Conservation (phyloP, 2,329 filamentous ascomycete species). For the Plectosphaerella cucumerina region DNA sequence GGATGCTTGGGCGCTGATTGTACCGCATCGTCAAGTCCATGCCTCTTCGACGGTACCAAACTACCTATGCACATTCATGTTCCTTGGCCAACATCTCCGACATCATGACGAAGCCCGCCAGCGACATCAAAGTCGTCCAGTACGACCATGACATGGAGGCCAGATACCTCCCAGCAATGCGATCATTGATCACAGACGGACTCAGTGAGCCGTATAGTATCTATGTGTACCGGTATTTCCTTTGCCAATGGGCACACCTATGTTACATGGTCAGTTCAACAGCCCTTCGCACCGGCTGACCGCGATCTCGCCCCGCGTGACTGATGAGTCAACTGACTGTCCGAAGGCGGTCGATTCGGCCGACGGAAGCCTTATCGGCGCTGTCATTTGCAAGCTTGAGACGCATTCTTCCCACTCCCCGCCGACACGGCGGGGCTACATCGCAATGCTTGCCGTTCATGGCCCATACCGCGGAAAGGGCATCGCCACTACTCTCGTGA, state of each 20-base stretch:
- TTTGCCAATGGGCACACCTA: constrained; percentile 97
- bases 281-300: not conserved
- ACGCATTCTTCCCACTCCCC: constrained; percentile 78
- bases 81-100: too few species aligned
- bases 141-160: constrained; percentile 59
- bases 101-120: not conserved
- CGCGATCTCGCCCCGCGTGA: not conserved
- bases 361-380: constrained; percentile 69
- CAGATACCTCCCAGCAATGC: constrained; percentile 76
- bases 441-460: constrained; percentile 95
- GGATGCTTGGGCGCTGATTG: too few species aligned
- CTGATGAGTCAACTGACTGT: constrained; percentile 1
- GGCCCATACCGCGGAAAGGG: constrained; percentile 76
- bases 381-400: constrained; percentile 93
- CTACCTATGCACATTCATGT: too few species aligned
- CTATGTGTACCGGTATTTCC: constrained; percentile 97
- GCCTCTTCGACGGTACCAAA: too few species aligned
- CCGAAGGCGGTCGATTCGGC: constrained; percentile 54
- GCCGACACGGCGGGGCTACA: constrained; percentile 78
- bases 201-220: constrained; percentile 98
- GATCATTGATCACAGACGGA: constrained; percentile 90
- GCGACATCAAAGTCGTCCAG: constrained; percentile 33
- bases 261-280: constrained; percentile 78
- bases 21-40: too few species aligned
- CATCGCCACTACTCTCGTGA: constrained; percentile 85